Percentiles rank a stretch among this genome's conserved stretches.
phyloP scores from a whole-genome alignment of 768 basidiomycete species.

The Kondoa malvinella region DNA sequence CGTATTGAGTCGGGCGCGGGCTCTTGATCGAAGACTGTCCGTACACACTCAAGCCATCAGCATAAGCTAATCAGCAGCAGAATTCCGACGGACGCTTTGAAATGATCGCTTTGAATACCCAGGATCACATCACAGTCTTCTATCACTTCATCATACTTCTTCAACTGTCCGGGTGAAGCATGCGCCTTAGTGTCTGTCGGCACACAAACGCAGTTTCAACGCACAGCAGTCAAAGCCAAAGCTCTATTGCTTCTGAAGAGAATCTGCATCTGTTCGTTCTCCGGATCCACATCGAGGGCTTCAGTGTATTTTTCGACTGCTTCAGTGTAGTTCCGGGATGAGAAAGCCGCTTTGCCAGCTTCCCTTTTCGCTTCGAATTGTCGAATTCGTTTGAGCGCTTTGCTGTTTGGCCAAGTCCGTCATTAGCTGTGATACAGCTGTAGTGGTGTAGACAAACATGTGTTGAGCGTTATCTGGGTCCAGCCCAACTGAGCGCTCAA shows the following conservation, averaged over 20 bases:
- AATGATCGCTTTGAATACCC: constrained; percentile 45
- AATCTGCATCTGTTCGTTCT: constrained; percentile 64
- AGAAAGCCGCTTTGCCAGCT: constrained; percentile 65
- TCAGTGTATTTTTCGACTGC: constrained; percentile 55
- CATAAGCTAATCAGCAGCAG: background rate
- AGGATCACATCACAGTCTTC: constrained; percentile 55
- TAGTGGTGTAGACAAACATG: constrained; percentile 14
- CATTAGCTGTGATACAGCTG: background rate
- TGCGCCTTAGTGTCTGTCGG: too few species aligned
- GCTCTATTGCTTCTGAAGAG: constrained; percentile 69
- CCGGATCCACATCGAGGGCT: constrained; percentile 46
- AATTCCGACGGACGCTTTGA: constrained; percentile 45
- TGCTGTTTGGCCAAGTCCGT: constrained; percentile 29
- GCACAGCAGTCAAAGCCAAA: constrained; percentile 58
- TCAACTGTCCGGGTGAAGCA: constrained; percentile 37
- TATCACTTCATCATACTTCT: constrained; percentile 51
- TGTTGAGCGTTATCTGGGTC: constrained; percentile 64
- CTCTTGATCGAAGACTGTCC: constrained; percentile 51
- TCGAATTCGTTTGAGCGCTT: constrained; percentile 58
- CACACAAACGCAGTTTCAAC: background rate
- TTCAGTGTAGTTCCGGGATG: constrained; percentile 42
- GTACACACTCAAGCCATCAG: background rate
- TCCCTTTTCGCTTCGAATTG: constrained; percentile 70
- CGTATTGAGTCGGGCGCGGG: constrained; percentile 55
- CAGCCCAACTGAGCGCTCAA: constrained; percentile 50